Conservation (phyloP, 2,329 filamentous ascomycete species). For the Clarireedia homoeocarpa region DNA sequence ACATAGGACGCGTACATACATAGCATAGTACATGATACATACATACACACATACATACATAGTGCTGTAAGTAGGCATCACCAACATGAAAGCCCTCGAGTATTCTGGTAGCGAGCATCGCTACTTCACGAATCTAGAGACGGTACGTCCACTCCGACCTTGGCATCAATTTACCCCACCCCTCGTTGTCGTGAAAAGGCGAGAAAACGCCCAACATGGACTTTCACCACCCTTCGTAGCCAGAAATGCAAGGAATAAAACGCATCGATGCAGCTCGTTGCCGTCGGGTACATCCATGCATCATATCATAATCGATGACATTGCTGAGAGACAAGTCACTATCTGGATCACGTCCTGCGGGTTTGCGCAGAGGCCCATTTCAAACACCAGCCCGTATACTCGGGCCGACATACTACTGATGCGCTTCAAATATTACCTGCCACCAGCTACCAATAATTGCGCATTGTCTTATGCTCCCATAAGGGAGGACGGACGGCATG, state of each 20-base stretch:
- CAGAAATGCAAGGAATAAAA: not conserved
- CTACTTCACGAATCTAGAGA: not conserved
- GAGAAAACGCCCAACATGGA: not conserved
- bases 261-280: not conserved
- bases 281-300: too few species aligned
- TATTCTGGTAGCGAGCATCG: conserved; percentile 5
- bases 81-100: not conserved
- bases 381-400: conserved; percentile 3
- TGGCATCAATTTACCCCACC: not conserved
- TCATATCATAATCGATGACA: too few species aligned
- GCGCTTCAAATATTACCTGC: too few species aligned
- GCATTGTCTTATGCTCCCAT: not conserved
- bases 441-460: not conserved
- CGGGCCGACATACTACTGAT: conserved; percentile 2
- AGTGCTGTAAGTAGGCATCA: not conserved
- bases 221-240: not conserved
- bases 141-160: not conserved
- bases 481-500: not conserved
- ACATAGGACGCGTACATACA: too few species aligned
- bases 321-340: too few species aligned
- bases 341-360: too few species aligned
- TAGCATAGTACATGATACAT: too few species aligned
- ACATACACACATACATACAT: too few species aligned
- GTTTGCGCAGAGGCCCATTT: not conserved
- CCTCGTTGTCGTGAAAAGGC: conserved; percentile 1